Conservation (phyloP, 192 early-diverging fungal genomes). For the Rhizoclosmatium sp. region DNA sequence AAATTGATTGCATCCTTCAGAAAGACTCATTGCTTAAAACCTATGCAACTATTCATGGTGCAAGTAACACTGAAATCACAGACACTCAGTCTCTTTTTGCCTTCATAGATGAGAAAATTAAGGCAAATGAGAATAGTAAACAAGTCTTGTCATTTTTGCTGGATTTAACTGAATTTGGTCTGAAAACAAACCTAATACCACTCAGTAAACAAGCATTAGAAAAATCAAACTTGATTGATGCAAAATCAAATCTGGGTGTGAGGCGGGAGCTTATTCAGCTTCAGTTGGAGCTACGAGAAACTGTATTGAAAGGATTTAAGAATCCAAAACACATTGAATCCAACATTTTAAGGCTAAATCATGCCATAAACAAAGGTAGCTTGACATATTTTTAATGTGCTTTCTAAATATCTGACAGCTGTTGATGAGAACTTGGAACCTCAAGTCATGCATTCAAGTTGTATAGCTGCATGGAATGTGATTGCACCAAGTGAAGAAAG, state of each 20-base stretch:
- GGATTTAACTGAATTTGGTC: neutral
- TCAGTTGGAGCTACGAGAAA: conserved; percentile 22
- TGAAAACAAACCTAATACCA: neutral
- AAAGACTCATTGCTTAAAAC: conserved; percentile 7
- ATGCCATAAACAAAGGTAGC: conserved; percentile 13
- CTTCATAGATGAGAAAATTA: conserved; percentile 9
- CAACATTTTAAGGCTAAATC: neutral
- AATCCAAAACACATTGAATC: conserved; percentile 6
- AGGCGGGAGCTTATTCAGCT: conserved; percentile 15
- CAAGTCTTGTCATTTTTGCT: conserved; percentile 21
- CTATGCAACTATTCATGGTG: conserved; percentile 4
- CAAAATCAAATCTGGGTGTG: neutral
- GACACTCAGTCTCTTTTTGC: neutral
- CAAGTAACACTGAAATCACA: neutral
- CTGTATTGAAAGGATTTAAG: neutral
- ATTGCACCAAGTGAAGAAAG: neutral
- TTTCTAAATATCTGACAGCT: neutral
- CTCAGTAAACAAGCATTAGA: conserved; percentile 10
- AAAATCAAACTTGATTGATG: neutral
- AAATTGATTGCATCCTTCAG: neutral
- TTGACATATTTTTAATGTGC: neutral
- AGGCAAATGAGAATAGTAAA: conserved; percentile 1
- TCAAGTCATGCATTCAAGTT: conserved; percentile 1
- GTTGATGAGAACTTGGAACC: conserved; percentile 8
- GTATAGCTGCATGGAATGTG: conserved; percentile 10